These are phyloP conservation scores for Termitomyces sp. DNA, from an alignment of 768 basidiomycete genomes.

Conservation along the genomic window DNA sequence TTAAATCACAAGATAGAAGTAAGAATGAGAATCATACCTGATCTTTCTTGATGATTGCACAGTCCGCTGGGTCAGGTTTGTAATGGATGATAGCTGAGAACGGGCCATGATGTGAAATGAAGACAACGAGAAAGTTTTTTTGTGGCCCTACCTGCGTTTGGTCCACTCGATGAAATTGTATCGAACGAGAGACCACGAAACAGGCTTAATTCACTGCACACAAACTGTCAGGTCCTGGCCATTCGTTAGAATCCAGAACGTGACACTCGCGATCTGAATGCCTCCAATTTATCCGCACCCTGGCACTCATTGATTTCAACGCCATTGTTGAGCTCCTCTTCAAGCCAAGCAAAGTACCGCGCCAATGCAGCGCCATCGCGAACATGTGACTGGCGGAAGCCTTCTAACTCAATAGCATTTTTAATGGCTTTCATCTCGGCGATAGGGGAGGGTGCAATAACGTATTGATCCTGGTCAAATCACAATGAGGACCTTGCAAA, in stretches of 20 bases:
- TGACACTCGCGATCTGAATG: constrained; percentile 67
- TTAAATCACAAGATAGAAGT: neutral
- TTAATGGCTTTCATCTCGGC: constrained; percentile 79
- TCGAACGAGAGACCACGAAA: constrained; percentile 88
- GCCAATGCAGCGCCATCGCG: constrained; percentile 86
- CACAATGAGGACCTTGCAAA: neutral
- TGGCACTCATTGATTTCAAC: constrained; percentile 69
- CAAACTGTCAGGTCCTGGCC: neutral
- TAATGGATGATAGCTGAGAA: constrained; percentile 88
- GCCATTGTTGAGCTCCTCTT: constrained; percentile 68
- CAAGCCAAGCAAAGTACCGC: constrained; percentile 93
- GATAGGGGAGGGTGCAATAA: constrained; percentile 63
- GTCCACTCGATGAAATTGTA: constrained; percentile 89
- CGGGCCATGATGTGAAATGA: neutral
- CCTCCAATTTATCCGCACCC: constrained; percentile 72
- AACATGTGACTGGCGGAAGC: constrained; percentile 84
- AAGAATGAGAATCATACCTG: constrained; percentile 36
- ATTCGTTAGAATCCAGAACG: neutral
- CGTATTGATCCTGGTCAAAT: constrained; percentile 47
- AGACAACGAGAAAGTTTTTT: neutral
- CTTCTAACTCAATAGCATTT: constrained; percentile 76
- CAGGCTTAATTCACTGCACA: constrained; percentile 59
- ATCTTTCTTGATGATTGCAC: constrained; percentile 69
- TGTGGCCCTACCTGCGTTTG: constrained; percentile 73
- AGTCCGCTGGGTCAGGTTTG: constrained; percentile 66